phyloP scores from a whole-genome alignment of 371 early-diverging fungal genomes.

The Actinomortierella wolfii region DNA sequence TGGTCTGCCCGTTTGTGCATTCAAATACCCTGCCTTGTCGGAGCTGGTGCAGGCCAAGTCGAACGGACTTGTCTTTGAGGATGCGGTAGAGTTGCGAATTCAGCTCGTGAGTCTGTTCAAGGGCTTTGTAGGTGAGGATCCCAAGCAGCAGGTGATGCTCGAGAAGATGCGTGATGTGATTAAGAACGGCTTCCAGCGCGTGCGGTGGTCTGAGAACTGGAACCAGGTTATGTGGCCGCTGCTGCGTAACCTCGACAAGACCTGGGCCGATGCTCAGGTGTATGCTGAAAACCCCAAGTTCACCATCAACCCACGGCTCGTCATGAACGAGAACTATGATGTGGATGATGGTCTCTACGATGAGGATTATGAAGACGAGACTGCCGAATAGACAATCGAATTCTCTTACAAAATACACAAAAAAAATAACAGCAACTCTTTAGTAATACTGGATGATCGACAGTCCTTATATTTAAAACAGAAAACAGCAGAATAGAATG shows the following conservation, averaged over 20 bases:
- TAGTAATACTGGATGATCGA: too few relatives aligned
- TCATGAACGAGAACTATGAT: too few relatives aligned
- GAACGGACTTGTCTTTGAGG: conserved; percentile 84
- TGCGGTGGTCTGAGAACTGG: conserved; percentile 45
- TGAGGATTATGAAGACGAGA: too few relatives aligned
- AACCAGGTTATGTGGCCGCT: conserved; percentile 22
- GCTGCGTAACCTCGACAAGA: conserved; percentile 43
- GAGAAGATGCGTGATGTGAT: conserved; percentile 29
- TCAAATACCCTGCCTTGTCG: conserved; percentile 50
- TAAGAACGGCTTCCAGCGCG: conserved; percentile 23
- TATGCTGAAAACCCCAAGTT: conserved; percentile 38
- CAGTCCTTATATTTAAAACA: too few relatives aligned
- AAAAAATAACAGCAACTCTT: too few relatives aligned
- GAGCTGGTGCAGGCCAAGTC: conserved; percentile 78
- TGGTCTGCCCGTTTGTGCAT: conserved; percentile 89
- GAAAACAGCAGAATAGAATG: too few relatives aligned
- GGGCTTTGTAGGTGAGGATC: conserved; percentile 23
- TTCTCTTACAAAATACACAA: too few relatives aligned
- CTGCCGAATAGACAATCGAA: too few relatives aligned
- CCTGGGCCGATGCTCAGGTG: conserved; percentile 44
- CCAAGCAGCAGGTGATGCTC: conserved; percentile 23
- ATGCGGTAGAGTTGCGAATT: conserved; percentile 65
- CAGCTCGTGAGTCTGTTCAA: conserved; percentile 48
- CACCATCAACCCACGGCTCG: conserved; percentile 8
- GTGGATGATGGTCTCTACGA: too few relatives aligned